Evolutionary conservation across 2,329 filamentous ascomycete species (phyloP), one percentile per base, ranked within the genome.

Genomic region (Escovopsis sp.): DNA sequence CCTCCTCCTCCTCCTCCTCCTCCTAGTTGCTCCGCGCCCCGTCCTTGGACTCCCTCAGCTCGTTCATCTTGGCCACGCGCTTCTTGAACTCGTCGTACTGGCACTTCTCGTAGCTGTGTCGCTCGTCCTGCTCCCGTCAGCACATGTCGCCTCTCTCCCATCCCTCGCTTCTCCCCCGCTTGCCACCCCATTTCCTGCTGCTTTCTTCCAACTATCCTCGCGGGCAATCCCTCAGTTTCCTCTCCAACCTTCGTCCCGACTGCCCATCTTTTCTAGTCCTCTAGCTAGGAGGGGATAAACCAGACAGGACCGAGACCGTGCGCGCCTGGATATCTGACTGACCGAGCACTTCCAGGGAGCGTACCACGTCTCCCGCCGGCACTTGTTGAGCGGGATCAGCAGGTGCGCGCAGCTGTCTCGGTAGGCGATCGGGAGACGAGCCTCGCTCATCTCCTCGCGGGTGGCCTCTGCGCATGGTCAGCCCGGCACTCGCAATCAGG

Each of bases 31-130:
- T 92, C 60, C 88, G 75, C 52, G 72, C 77, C 42, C 84, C 86
- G 39, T 65, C 75, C 72, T 92, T 93, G 41, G 82, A 76, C 47
- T 76, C 87, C 55, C 86, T 74, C 54, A 98, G 64, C 68, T 98
- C 87, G 52, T 96, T 77, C 90, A 98, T 98, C 77, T 94, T 96
- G 54, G 81, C 84, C 45, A 98, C 90, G 39, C 90, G 78, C 72
- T 88, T 85, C 76, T 94, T 94, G 71, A 98, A 98, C 60, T 96
- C 90, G 45, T 82, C 82, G 63, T 98, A 98, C 56, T 98, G 90
- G 74, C 90, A 98, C 62, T 96, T 96, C 60, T 98, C 90, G 70
- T 98, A 98, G 54, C 78, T 80, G 65, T 98, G 90, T 67, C 90
- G 72, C 70, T 98, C 90, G 59, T 86, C 77, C 90, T 96, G 55